Evolutionary conservation across 371 early-diverging fungal species (phyloP), one percentile per base, ranked within the genome.

Genomic region (Nosema granulosis): DNA sequence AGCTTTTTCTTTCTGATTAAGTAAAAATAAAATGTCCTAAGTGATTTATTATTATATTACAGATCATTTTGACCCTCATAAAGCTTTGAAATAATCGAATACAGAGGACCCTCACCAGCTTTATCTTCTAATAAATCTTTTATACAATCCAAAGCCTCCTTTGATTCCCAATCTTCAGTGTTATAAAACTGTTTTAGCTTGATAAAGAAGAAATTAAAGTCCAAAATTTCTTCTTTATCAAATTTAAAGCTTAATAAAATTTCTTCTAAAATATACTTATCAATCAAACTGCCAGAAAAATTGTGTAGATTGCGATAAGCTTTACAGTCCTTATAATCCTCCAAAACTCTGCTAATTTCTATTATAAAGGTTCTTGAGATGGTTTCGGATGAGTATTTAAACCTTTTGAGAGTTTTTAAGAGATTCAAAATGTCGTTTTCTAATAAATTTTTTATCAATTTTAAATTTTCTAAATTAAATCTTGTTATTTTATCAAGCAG

Each of bases 231-330:
- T 0, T 71, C 57, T 57, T 35, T 32, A 28, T 58, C 54, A 35
- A 81, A 65, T 31, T 34, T 49, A 34, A 34, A 29, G 57, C 61
- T 75, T 52, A 74, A 1, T 18, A 81, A 37, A 24, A 78, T 63
- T 31, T 74, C 54, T 11, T 80, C 71, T n/a, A 76, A 35, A n/a
- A 81, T 29, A 73, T 65, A 75, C 38, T 59, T 32, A 66, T 81
- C 82, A 32, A 78, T 75, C 26, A 29, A 38, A 16, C 68, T 69
- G n/a, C 37, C 18, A 1, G 75, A 9, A 4, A 37, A 4, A 6
- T 29, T 34, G 35, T 52, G 49, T 49, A 80, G 31, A 3, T 43
- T 52, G 3, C 20, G 20, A 56, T 31, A 79, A 3, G 52, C 38
- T 18, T 52, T 28, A 54, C 81, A 77, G 18, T 24, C 34, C 29